phyloP scores from a whole-genome alignment of 2,329 filamentous ascomycete species.

The Penicillium sp. region DNA sequence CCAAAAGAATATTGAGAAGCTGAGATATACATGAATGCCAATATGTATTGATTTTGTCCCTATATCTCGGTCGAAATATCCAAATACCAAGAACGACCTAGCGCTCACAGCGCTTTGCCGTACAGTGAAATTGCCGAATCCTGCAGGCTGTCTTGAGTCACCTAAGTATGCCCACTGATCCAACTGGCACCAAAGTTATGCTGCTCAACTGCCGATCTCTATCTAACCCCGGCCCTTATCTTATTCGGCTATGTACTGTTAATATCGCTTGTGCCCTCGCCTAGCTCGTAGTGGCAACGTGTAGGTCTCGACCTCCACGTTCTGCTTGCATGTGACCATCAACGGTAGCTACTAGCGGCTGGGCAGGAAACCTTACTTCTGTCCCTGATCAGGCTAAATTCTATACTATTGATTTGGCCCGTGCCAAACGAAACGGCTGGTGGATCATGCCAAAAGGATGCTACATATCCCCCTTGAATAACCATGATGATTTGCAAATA shows the following conservation, averaged over 20 bases:
- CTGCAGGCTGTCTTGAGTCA: background rate
- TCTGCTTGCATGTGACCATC: background rate
- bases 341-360: background rate
- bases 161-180: background rate
- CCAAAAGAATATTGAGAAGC: background rate
- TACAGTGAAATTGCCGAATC: background rate
- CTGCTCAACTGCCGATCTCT: conserved; percentile 7
- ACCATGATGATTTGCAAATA: background rate
- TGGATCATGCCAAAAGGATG: background rate
- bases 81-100: background rate
- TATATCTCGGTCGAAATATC: background rate
- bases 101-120: background rate
- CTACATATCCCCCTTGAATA: background rate
- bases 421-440: background rate
- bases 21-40: background rate
- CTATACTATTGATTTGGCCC: background rate
- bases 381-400: background rate
- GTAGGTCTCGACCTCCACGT: background rate
- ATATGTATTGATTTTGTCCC: background rate
- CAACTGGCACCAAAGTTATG: background rate
- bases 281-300: background rate
- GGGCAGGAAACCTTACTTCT: background rate
- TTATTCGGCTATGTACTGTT: background rate
- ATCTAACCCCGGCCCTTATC: background rate
- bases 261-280: background rate